Evolutionary conservation across 2,329 filamentous ascomycete species (phyloP).

Genomic region (Esteya vermicola): DNA sequence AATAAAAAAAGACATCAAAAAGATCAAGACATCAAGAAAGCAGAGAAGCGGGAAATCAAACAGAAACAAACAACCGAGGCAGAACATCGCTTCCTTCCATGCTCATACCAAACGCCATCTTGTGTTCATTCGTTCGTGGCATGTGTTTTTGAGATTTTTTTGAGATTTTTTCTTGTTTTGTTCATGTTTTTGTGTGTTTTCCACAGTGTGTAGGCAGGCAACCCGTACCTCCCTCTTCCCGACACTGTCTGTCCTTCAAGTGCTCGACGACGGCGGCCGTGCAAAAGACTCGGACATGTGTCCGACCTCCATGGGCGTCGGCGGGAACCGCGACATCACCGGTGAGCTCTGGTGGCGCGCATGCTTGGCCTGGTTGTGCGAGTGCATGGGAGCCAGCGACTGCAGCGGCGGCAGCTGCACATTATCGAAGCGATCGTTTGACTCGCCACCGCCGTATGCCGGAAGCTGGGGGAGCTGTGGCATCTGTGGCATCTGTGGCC

Average conservation of each 20-base stretch:
- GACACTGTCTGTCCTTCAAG: not conserved
- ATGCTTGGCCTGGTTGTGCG: not conserved
- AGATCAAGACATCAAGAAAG: no score
- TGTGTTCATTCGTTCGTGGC: not conserved
- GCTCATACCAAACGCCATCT: not conserved
- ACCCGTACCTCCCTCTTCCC: no score
- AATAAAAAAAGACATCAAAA: no score
- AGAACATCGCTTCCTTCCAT: no score
- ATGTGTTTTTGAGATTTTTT: not conserved
- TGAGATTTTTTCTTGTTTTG: not conserved
- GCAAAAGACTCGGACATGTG: not conserved
- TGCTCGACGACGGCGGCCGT: not conserved
- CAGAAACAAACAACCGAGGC: no score
- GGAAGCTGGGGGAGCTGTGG: not conserved
- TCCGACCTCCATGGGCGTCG: not conserved
- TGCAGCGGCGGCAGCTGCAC: constrained; percentile 8
- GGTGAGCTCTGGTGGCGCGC: constrained; percentile 8
- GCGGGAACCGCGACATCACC: constrained; percentile 1
- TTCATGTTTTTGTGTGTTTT: not conserved
- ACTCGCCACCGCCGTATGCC: not conserved
- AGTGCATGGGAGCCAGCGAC: not conserved
- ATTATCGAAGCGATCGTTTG: constrained; percentile 3
- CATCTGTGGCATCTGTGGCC: not conserved
- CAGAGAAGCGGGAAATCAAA: no score
- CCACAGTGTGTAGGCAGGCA: no score